A percentile compares a stretch with the other conserved stretches of the same genome.
phyloP scores from a whole-genome alignment of 495 filamentous ascomycete genomes.

The Letharia lupina region DNA sequence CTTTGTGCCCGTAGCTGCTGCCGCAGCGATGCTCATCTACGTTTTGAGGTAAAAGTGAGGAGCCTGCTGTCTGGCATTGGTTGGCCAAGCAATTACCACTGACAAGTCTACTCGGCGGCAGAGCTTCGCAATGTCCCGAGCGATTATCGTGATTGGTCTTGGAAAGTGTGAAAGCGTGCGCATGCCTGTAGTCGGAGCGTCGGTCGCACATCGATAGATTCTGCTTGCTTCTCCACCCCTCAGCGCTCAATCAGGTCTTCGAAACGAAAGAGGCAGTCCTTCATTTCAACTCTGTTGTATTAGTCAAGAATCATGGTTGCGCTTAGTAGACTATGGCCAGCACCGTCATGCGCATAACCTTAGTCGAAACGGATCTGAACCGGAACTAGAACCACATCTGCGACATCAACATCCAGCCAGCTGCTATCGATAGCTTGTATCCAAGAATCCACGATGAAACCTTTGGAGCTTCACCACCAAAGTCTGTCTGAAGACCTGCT shows the following conservation, averaged over 20 bases:
- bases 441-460: constrained; percentile 11
- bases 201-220: background rate
- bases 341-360: constrained; percentile 12
- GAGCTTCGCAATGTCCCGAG: background rate
- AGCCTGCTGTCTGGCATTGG: background rate
- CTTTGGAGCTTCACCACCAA: constrained; percentile 6
- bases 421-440: constrained; percentile 11
- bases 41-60: background rate
- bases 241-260: background rate
- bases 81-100: background rate
- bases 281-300: background rate
- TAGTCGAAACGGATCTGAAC: constrained; percentile 18
- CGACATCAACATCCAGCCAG: constrained; percentile 4
- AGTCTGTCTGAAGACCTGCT: background rate
- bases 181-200: background rate
- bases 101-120: background rate
- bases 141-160: background rate
- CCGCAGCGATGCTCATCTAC: background rate
- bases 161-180: background rate
- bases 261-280: background rate
- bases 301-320: constrained; percentile 1
- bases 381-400: constrained; percentile 1
- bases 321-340: background rate
- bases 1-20: background rate
- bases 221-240: background rate